Evolutionary conservation across 176 grass and related monocot species (phyloP), one percentile per base, ranked within the genome.

Genomic region (Avena sativa): DNA sequence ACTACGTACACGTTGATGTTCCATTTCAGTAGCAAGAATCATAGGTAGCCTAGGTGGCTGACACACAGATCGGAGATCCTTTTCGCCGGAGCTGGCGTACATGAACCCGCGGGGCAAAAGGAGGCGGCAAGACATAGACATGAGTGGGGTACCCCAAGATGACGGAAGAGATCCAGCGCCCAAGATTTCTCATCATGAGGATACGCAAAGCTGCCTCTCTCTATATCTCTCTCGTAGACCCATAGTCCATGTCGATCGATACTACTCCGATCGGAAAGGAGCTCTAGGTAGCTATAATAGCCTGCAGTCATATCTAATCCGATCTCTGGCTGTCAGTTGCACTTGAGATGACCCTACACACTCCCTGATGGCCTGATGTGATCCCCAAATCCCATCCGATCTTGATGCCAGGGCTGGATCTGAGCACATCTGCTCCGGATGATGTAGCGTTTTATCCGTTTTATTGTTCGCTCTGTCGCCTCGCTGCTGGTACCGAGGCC

Each of bases 141-240:
- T 43, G 38, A 6, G 38, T 43, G 38, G 38, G 5, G 38, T 43
- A 43, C 5, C 38, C 38, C 38, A 40, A 71, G 75, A 28, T 85
- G 77, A 84, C 64, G 59, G 46, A 86, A 69, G 86, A 85, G 71
- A 86, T 89, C 90, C 62, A 82, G 23, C 79, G 63, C 30, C 49
- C 12, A 47, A 88, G 86, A 86, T 91, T 51, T 80, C 63, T 78
- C 86, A 82, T 88, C 78, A 88, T 91, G 71, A 52, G 3, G 15
- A 16, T 10, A 55, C 12, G 2, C 3, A 52, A 78, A 56, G 48
- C 73, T 76, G 63, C 67, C 59, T 48, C 52, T 34, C 65, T 47
- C 50, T 14, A 21, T 76, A 25, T 57, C 59, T 57, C 64, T 32
- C 65, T 32, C 51, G n/a, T 58, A 49, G 44, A 74, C 71, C 13